A percentile compares a stretch with the other conserved stretches of the same genome.
Evolutionary conservation across 345 rosid species (phyloP).

Genomic region (Jatropha curcas): DNA sequence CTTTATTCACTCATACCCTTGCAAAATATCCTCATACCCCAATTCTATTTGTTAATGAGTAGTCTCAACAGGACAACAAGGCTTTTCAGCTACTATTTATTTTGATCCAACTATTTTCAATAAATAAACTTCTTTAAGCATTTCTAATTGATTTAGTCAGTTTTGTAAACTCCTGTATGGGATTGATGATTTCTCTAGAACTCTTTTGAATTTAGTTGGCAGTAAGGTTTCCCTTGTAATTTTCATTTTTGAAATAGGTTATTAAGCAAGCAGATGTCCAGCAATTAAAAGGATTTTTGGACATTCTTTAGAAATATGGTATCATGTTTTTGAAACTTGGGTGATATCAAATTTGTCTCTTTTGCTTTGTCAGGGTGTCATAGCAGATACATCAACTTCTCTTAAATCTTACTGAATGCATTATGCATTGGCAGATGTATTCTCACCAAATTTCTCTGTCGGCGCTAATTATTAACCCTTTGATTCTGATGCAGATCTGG

Average conservation of each 20-base stretch:
- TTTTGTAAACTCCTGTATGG: neutral
- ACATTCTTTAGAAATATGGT: neutral
- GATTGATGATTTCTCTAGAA: neutral
- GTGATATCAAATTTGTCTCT: neutral
- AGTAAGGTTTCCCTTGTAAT: neutral
- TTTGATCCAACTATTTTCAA: neutral
- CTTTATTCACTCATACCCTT: neutral
- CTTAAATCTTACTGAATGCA: neutral
- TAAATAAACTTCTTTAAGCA: neutral
- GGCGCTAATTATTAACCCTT: constrained; percentile 11
- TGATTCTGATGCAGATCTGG: constrained; percentile 67
- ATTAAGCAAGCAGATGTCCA: neutral
- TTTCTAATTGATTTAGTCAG: neutral
- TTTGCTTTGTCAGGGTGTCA: neutral
- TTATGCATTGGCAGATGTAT: neutral
- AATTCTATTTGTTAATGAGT: neutral
- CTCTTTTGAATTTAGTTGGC: neutral
- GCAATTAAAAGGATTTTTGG: neutral
- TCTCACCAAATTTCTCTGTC: neutral
- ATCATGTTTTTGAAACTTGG: neutral
- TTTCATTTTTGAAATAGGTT: neutral
- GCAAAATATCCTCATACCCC: neutral
- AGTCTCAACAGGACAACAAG: neutral
- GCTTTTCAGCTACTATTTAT: neutral
- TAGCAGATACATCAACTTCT: neutral